Conservation (phyloP, 768 basidiomycete species). For the Kwoniella sp. region DNA sequence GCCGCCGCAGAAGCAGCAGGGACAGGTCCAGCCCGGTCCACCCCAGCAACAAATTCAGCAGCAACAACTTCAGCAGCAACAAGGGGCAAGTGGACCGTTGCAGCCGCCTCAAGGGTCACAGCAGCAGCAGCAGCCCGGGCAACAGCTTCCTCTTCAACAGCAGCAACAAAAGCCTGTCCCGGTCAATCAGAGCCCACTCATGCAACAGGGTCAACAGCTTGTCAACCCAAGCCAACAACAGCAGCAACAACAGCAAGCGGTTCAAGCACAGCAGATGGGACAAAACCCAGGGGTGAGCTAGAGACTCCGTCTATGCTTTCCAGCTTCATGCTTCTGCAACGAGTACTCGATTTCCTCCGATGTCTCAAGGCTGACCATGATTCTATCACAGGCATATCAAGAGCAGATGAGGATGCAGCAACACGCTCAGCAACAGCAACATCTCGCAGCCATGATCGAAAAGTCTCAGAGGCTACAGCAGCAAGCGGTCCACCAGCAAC, state of each 20-base stretch:
- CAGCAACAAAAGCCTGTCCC: not conserved
- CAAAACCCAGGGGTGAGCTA: conserved; percentile 17
- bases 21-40: not conserved
- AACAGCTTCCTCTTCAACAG: not conserved
- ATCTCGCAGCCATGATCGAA: conserved; percentile 18
- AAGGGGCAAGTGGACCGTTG: not conserved
- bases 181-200: conserved; percentile 3
- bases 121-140: conserved; percentile 1
- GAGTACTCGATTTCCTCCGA: too few species aligned
- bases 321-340: too few species aligned
- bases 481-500: conserved; percentile 10
- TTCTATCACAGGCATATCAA: conserved; percentile 2
- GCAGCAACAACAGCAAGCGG: conserved; percentile 5
- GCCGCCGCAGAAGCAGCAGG: conserved; percentile 13
- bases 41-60: conserved; percentile 12
- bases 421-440: conserved; percentile 25
- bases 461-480: conserved; percentile 20
- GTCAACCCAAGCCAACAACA: conserved; percentile 6
- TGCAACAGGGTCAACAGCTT: conserved; percentile 7
- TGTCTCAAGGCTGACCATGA: conserved; percentile 4
- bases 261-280: conserved; percentile 3
- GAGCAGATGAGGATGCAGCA: conserved; percentile 21
- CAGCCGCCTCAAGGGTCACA: too few species aligned
- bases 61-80: conserved; percentile 8
- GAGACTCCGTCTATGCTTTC: too few species aligned